Evolutionary conservation across 2,329 filamentous ascomycete genomes (phyloP).

Genomic region (Fusarium albidum): DNA sequence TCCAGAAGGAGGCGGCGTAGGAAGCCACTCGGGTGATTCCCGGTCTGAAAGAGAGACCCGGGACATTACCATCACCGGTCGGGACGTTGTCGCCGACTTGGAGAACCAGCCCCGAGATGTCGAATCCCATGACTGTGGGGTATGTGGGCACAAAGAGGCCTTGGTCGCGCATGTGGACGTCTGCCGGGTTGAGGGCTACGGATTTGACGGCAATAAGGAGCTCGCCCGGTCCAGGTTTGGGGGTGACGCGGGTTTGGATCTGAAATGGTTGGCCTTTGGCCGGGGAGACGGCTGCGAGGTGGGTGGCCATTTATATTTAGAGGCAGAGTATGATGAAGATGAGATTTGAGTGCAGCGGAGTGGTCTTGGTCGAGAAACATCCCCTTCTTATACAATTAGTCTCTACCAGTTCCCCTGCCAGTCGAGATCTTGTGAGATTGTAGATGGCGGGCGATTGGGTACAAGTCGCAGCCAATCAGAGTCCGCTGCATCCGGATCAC

Average conservation of each 20-base stretch:
- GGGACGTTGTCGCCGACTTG: conserved; percentile 51
- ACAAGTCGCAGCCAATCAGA: conserved; percentile 40
- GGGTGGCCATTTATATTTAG: conserved; percentile 43
- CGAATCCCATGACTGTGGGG: conserved; percentile 53
- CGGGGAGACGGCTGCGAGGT: conserved; percentile 50
- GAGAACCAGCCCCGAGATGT: conserved; percentile 53
- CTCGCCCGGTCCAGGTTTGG: conserved; percentile 54
- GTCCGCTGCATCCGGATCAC: conserved; percentile 29
- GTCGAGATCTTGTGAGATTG: not conserved
- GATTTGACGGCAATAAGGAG: conserved; percentile 57
- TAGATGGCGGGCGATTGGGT: not conserved
- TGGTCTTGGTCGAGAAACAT: not conserved
- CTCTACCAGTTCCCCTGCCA: not conserved
- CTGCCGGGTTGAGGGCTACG: conserved; percentile 58
- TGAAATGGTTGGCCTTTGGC: conserved; percentile 48
- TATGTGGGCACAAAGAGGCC: conserved; percentile 52
- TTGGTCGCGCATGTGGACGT: conserved; percentile 50
- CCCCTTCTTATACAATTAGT: conserved; percentile 18
- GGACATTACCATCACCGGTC: conserved; percentile 9
- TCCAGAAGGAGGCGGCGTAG: conserved; percentile 52
- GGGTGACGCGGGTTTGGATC: conserved; percentile 50
- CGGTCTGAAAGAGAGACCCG: conserved; percentile 36
- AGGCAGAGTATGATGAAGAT: not conserved
- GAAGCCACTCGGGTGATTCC: conserved; percentile 50
- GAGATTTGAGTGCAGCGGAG: too few relatives aligned